These are phyloP conservation scores for Pseudonitzschia multiseries DNA, from an alignment of 108 stramenopile species.

Conservation along the genomic window DNA sequence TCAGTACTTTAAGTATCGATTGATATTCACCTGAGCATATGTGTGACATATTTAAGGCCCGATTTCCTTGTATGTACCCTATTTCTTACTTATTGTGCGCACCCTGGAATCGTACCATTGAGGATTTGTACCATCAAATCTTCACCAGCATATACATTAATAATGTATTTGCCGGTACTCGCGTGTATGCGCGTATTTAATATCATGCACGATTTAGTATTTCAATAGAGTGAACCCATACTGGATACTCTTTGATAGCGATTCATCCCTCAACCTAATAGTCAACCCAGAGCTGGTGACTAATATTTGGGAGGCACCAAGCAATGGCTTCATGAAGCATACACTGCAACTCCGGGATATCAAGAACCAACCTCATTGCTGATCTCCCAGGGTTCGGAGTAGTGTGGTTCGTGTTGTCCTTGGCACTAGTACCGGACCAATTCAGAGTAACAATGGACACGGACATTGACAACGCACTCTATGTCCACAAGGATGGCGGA, in stretches of 20 bases:
- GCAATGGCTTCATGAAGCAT: not conserved
- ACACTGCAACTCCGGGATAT: not conserved
- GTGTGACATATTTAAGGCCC: too few relatives aligned
- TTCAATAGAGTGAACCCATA: too few relatives aligned
- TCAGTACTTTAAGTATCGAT: too few relatives aligned
- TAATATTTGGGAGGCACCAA: not conserved
- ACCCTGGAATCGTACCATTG: too few relatives aligned
- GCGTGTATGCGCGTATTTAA: too few relatives aligned
- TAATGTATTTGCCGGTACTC: too few relatives aligned
- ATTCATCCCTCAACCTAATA: not conserved
- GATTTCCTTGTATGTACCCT: too few relatives aligned
- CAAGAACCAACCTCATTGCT: not conserved
- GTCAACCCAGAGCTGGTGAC: not conserved
- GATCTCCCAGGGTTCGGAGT: not conserved
- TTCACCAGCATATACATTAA: too few relatives aligned
- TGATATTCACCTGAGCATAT: too few relatives aligned
- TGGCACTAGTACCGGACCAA: not conserved
- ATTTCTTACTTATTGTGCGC: too few relatives aligned
- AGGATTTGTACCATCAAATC: too few relatives aligned
- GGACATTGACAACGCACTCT: not conserved
- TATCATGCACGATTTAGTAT: too few relatives aligned
- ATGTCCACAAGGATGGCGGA: not conserved
- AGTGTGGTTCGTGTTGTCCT: not conserved
- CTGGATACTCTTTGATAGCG: not conserved
- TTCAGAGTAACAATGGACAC: not conserved